Base-by-base conservation (phyloP, 768 basidiomycete genomes). In the Phylloporus rhodoxanthus region DNA sequence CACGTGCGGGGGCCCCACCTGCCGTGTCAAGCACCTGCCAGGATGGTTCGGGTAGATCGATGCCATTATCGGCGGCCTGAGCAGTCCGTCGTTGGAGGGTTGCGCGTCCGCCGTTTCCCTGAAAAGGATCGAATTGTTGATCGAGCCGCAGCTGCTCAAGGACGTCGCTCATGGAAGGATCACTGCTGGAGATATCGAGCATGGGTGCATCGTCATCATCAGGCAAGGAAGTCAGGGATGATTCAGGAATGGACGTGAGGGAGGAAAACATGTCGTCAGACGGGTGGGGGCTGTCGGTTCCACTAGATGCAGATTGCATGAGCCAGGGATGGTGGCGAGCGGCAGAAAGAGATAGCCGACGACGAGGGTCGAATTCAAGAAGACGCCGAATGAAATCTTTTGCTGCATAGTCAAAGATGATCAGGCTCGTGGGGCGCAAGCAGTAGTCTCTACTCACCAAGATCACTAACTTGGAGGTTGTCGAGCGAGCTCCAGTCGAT, bases 291-390 rank as follows among this genome's bases (percentile, higher is more conserved):
- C 15, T 34, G 23, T 45, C 25, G 21, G 37, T 10, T 15, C 32
- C 39, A n/a, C 43, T 3, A 23, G 17, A 7, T 4, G 4, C 0
- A 4, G 32, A 15, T 23, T 45, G 60, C 3, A 23, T 60, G 3
- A 97, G 75, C 95, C 95, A 98, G 1, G 81, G 79, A 57, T 97
- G 92, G 0, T 66, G 23, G 9, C 87, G 75, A 0, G 92, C 85
- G 0, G 78, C 73, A 3, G 73, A 69, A 51, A 93, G 75, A 6
- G 83, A 80, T 77, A 95, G 79, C n/a, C 94, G 82, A 13, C 63
- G 53, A 1, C 54, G 55, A 0, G 92, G 90, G 47, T 88, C 74
- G 32, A 72, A 70, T 44, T 80, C 75, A 14, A 97, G 77, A 9
- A 97, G 77, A 2, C 66, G 57, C 2, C 65, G 64, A 44, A 95